These are phyloP conservation scores for Trichoderma harzianum DNA, from an alignment of 2,329 filamentous ascomycete species.

Conservation along the genomic window DNA sequence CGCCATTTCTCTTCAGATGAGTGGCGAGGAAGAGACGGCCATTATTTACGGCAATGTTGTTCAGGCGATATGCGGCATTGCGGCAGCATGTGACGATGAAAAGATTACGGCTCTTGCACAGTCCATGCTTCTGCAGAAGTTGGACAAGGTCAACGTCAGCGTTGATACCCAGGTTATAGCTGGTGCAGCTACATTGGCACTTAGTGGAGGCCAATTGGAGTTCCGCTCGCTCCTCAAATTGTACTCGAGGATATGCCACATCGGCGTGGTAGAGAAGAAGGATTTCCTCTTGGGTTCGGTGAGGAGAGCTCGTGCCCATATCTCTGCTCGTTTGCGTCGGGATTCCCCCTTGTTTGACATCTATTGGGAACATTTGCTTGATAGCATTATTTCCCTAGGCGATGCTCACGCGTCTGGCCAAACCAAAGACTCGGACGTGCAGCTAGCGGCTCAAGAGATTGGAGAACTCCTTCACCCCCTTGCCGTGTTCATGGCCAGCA, in stretches of 20 bases:
- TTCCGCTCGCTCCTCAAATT: conserved; percentile 83
- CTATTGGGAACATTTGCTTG: conserved; percentile 79
- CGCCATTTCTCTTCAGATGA: conserved; percentile 72
- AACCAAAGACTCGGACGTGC: conserved; percentile 72
- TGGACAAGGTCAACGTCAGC: conserved; percentile 74
- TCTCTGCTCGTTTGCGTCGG: conserved; percentile 66
- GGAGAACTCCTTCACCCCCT: conserved; percentile 81
- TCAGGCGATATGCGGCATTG: conserved; percentile 91
- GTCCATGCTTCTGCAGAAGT: conserved; percentile 94
- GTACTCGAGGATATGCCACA: conserved; percentile 70
- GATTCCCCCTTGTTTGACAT: conserved; percentile 75
- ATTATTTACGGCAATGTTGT: conserved; percentile 83
- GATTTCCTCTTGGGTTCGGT: conserved; percentile 69
- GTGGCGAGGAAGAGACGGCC: conserved; percentile 74
- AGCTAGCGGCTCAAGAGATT: conserved; percentile 83
- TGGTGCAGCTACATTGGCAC: conserved; percentile 73
- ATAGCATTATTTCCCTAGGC: conserved; percentile 85
- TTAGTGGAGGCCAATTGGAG: conserved; percentile 74
- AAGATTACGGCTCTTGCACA: conserved; percentile 92
- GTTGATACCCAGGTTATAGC: conserved; percentile 85
- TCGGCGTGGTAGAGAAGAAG: conserved; percentile 69
- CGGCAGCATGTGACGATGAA: conserved; percentile 73
- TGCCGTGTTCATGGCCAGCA: conserved; percentile 74
- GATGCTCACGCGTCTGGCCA: conserved; percentile 74
- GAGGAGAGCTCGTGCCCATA: conserved; percentile 72